Evolutionary conservation across 768 basidiomycete species (phyloP), one percentile per base, ranked within the genome.

Genomic region (Xerocomellus amylosporus): DNA sequence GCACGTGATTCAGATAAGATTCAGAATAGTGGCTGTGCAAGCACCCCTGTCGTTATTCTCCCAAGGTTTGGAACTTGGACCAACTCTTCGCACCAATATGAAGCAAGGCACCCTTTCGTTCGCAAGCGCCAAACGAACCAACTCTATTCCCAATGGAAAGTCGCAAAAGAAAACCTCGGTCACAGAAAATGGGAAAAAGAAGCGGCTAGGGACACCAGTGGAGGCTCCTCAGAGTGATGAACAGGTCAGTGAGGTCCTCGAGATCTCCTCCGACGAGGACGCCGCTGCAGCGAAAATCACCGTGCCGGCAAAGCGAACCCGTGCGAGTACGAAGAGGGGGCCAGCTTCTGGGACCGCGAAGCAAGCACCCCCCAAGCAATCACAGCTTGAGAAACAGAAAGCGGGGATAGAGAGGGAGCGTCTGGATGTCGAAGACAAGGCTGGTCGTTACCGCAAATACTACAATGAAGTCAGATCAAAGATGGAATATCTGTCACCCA

Each of bases 401-500:
- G 55, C 12, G 22, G 54, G 48, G 13, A 62, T 65, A 43, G 49
- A 61, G 51, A 60, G 55, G 39, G 60, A 63, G 46, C 60, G 30
- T 19, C 70, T 77, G 8, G 74, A 79, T 39, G 66, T 82, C 34
- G 68, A 82, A 43, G 75, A 75, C 20, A 82, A 80, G 50, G 75
- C 79, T 51, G 69, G 75, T 37, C 76, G 70, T 48, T 91, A 83
- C 74, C 72, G 69, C n/a, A 74, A 75, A 48, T 71, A 83, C 19
- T 78, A 79, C 64, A 74, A 64, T 24, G 74, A 74, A 37, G 79
- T 79, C 5, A 76, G 61, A 52, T 59, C 53, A 73, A 80, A 77
- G 63, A 87, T 84, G 79, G 86, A 82, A 0, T 57, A 79, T 50
- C 52, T 81, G 33, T 63, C 75, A 46, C 79, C 86, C 9, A 80